These are phyloP conservation scores for Neurospora cerealis DNA, from an alignment of 495 filamentous ascomycete genomes.

Conservation along the genomic window DNA sequence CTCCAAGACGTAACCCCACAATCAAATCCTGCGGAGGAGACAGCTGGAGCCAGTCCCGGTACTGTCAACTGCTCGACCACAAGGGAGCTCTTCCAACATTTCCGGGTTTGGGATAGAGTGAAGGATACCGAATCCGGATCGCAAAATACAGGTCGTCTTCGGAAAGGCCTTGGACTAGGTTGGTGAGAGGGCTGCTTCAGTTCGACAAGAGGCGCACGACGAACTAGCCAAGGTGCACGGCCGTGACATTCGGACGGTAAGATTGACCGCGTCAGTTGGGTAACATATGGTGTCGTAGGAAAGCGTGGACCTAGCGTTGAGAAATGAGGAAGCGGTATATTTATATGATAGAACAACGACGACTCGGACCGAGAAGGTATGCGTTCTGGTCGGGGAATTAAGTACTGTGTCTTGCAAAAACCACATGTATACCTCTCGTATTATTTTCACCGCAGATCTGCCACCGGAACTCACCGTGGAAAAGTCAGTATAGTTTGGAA, in stretches of 20 bases:
- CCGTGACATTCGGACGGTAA: background rate
- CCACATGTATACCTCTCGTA: background rate
- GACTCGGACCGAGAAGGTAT: background rate
- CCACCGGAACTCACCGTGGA: background rate
- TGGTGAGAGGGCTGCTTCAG: background rate
- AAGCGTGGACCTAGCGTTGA: background rate
- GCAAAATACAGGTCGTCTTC: background rate
- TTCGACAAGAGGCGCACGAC: background rate
- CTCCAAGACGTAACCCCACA: background rate
- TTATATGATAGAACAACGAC: background rate
- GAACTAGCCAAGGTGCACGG: background rate
- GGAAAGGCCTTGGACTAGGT: background rate
- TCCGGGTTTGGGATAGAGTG: background rate
- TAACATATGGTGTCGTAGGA: background rate
- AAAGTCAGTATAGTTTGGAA: background rate
- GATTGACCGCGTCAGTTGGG: background rate
- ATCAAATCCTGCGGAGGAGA: background rate
- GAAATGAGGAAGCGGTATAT: background rate
- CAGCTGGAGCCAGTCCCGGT: background rate
- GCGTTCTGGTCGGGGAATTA: background rate
- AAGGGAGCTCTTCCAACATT: background rate
- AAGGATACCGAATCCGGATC: background rate
- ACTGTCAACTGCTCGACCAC: background rate
- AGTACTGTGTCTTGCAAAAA: background rate
- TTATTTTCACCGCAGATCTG: background rate